Evolutionary conservation across 2,329 filamentous ascomycete genomes (phyloP).

Genomic region (Colletotrichum higginsianum): DNA sequence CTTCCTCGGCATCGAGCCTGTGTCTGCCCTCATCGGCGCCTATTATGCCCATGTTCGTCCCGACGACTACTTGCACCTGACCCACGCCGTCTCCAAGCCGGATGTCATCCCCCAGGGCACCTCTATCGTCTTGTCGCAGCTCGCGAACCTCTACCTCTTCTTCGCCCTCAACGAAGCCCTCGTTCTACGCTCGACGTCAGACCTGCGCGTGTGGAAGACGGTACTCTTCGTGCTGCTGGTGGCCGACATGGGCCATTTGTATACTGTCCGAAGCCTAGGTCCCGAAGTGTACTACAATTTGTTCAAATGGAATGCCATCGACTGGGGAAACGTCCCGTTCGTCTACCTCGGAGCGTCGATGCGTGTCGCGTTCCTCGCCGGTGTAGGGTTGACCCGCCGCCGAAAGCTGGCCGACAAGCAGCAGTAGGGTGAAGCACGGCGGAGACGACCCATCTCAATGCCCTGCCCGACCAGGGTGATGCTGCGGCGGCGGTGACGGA

Average conservation of each 20-base stretch:
- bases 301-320: conserved; percentile 75
- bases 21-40: conserved; percentile 67
- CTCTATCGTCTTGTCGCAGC: conserved; percentile 78
- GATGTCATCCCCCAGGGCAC: conserved; percentile 70
- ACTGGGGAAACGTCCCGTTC: conserved; percentile 78
- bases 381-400: conserved; percentile 63
- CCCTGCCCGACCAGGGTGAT: neutral
- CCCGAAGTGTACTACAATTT: conserved; percentile 74
- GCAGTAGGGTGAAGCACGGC: conserved; percentile 13
- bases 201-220: conserved; percentile 78
- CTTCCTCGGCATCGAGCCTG: conserved; percentile 81
- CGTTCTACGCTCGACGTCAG: conserved; percentile 78
- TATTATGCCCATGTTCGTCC: conserved; percentile 67
- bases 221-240: conserved; percentile 78
- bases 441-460: conserved; percentile 14
- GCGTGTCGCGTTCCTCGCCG: conserved; percentile 71
- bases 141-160: conserved; percentile 84
- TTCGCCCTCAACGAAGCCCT: conserved; percentile 85
- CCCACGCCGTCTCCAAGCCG: conserved; percentile 68
- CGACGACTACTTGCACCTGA: conserved; percentile 74
- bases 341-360: conserved; percentile 77
- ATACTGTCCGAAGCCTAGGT: conserved; percentile 74
- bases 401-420: conserved; percentile 40
- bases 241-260: conserved; percentile 84
- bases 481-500: conserved; percentile 5